Base-by-base conservation (phyloP, 1,139 yeast species). In the Yamadazyma diospyri region DNA sequence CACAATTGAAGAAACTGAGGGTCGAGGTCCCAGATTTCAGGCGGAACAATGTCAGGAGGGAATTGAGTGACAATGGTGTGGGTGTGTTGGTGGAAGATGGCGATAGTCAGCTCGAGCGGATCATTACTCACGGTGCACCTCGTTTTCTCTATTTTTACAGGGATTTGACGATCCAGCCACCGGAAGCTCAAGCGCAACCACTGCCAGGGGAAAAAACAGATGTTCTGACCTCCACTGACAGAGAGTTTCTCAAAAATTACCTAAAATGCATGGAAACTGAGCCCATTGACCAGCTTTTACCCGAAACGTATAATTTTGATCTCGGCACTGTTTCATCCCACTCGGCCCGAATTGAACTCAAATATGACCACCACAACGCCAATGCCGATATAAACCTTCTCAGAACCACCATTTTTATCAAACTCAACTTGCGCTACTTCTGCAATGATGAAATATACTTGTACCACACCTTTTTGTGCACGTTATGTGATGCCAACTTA, bases 21-120 rank as follows among this genome's bases (percentile, higher is more conserved):
- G 32, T 33, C 30, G 34, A 9, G 7, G 19, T 31, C n/a, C 16
- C 25, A 2, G 28, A 30, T 20, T 17, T 13, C 3, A 15, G 8
- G 9, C n/a, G 16, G 4, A n/a, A 24, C 45, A 14, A 53, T 12
- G 15, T 24, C 7, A 15, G 6, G 4, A 12, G 24, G 11, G 35
- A 32, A 39, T 47, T 61, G 37, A 51, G 49, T 36, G 60, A 58
- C 34, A 57, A 58, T 37, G 66, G 67, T 8, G 40, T 57, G 5
- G 23, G 23, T 23, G 11, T 4, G 17, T 8, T 5, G 9, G 9
- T 18, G 6, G 15, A 24, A 4, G 24, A 32, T n/a, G 12, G 18
- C 18, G 23, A 17, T 16, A 27, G 23, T 12, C 23, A 27, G 21
- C 10, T 30, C 5, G 23, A 30, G 10, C 11, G 20, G 10, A 23